These are phyloP conservation scores for Auriculariales sp. DNA, from an alignment of 768 basidiomycete species.

Conservation along the genomic window DNA sequence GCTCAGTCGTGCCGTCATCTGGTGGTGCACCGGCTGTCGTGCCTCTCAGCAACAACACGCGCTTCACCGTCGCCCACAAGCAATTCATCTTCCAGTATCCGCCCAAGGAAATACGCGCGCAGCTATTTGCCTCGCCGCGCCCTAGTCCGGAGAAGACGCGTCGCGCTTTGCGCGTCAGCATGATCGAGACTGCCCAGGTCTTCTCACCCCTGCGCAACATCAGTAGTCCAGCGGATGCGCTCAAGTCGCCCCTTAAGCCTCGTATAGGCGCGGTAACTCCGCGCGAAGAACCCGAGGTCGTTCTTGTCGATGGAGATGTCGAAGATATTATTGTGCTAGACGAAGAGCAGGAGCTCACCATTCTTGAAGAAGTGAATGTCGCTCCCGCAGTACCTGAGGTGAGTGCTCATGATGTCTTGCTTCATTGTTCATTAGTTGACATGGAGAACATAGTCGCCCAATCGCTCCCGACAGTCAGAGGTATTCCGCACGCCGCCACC, in stretches of 20 bases:
- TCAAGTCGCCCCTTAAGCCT: background rate
- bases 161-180: slow-evolving; percentile 49
- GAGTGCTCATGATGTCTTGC: background rate
- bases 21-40: slow-evolving; percentile 30
- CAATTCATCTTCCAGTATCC: slow-evolving; percentile 63
- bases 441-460: background rate
- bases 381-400: slow-evolving; percentile 6
- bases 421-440: background rate
- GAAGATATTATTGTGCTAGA: slow-evolving; percentile 53
- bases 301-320: slow-evolving; percentile 45
- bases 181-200: slow-evolving; percentile 63
- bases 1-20: slow-evolving; percentile 37
- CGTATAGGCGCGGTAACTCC: slow-evolving; percentile 14
- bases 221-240: slow-evolving; percentile 3
- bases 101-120: slow-evolving; percentile 50
- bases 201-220: slow-evolving; percentile 35
- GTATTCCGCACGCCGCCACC: slow-evolving; percentile 14
- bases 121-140: slow-evolving; percentile 20
- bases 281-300: slow-evolving; percentile 30
- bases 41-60: slow-evolving; percentile 50
- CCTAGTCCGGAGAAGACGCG: slow-evolving; percentile 13
- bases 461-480: slow-evolving; percentile 11
- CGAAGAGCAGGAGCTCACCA: slow-evolving; percentile 55
- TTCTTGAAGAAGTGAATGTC: slow-evolving; percentile 50
- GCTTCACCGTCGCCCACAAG: slow-evolving; percentile 54